Percentiles rank a stretch among this genome's conserved stretches.
These are phyloP conservation scores for Mortierella hygrophila DNA, from an alignment of 192 early-diverging fungal species.

Conservation along the genomic window DNA sequence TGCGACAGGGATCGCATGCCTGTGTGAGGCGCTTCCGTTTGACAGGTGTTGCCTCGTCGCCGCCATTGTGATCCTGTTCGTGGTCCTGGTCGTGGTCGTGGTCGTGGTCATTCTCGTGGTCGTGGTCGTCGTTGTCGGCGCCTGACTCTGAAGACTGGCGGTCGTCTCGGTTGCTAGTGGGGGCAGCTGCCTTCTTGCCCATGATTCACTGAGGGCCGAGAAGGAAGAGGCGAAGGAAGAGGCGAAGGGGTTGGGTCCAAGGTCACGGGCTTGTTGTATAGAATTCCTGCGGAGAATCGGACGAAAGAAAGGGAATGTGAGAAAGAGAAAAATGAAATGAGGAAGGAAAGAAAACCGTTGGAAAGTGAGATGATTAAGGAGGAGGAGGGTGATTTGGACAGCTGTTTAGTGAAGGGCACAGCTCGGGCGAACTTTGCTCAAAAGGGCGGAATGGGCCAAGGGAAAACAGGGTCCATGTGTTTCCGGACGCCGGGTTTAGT, in stretches of 20 bases:
- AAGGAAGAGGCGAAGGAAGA: background rate
- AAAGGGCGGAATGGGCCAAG: background rate
- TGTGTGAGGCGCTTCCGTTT: slow-evolving; percentile 78
- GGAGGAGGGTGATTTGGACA: background rate
- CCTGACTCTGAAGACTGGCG: slow-evolving; percentile 40
- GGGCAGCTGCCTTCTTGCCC: slow-evolving; percentile 21
- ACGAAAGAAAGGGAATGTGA: background rate
- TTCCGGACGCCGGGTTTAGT: background rate
- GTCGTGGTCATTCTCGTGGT: slow-evolving; percentile 24
- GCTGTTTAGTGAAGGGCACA: background rate
- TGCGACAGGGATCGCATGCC: slow-evolving; percentile 80
- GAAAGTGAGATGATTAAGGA: background rate
- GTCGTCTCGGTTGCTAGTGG: background rate
- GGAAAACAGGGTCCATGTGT: slow-evolving; percentile 10
- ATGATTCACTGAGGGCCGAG: slow-evolving; percentile 10
- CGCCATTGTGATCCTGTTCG: background rate
- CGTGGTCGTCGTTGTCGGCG: slow-evolving; percentile 34
- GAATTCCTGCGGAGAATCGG: background rate
- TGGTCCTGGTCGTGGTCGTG: slow-evolving; percentile 26
- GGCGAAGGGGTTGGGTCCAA: background rate
- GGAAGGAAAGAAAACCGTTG: background rate
- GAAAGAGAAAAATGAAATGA: background rate
- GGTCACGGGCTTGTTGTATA: background rate
- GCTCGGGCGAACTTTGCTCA: background rate
- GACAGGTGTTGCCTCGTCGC: slow-evolving; percentile 20